These are phyloP conservation scores for Allium sativum DNA, from an alignment of 106 monocot genomes.

Conservation along the genomic window DNA sequence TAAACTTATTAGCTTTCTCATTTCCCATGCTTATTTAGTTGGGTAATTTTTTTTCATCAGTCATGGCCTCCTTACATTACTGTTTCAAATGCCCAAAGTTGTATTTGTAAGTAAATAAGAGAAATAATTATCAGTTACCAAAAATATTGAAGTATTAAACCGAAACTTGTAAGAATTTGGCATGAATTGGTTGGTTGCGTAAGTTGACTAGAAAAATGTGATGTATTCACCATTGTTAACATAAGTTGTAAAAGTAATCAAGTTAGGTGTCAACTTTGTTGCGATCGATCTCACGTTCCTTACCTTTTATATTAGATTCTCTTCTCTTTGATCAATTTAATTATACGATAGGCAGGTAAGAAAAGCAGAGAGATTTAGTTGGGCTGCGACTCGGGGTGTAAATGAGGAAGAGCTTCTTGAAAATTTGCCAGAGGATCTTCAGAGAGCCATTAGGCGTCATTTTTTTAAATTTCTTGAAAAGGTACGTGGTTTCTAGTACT, in stretches of 20 bases:
- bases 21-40: too few species aligned
- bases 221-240: neutral
- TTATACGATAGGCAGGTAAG: conserved; percentile 45
- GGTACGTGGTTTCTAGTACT: conserved; percentile 13
- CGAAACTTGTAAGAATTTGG: too few species aligned
- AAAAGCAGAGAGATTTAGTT: conserved; percentile 63
- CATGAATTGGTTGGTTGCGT: too few species aligned
- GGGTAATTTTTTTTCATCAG: too few species aligned
- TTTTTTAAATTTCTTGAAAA: conserved; percentile 61
- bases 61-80: too few species aligned
- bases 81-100: too few species aligned
- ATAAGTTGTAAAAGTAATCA: neutral
- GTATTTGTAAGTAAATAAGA: neutral
- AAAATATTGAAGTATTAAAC: neutral
- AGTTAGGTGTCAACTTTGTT: neutral
- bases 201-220: too few species aligned
- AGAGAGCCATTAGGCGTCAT: conserved; percentile 54
- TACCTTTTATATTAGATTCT: neutral
- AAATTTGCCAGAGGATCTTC: conserved; percentile 73
- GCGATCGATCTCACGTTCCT: neutral
- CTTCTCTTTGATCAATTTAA: neutral
- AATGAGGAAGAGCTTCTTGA: conserved; percentile 64
- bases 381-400: conserved; percentile 78
- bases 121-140: neutral
- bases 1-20: too few species aligned